Base-by-base conservation (phyloP, 192 early-diverging fungal species). In the Mortierella antarctica region DNA sequence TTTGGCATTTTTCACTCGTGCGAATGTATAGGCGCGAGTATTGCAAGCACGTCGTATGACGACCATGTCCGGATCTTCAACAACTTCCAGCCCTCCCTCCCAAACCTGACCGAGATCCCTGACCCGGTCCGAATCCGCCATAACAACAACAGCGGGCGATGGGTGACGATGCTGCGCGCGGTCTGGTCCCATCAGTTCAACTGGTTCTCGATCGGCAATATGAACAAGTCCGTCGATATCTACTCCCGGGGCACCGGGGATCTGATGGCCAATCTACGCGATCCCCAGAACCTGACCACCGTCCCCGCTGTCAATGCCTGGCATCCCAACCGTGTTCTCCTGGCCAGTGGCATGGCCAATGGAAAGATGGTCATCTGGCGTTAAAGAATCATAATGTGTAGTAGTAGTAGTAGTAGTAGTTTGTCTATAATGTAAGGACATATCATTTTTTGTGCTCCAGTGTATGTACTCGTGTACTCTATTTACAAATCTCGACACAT, bases 91-190 rank as follows among this genome's bases (percentile, higher is more conserved):
- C 72, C 83, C 18, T 75, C 74, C 6, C 54, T 83, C 2, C 76
- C 76, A 2, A 53, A 67, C 5, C 18, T 79, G 20, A 77, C 55
- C 6, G 75, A 87, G 23, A 74, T 80, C 13, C 71, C 65, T 20
- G 74, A 83, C 21, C 76, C 74, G 13, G 23, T 85, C 17, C 62
- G 60, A 12, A 84, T 93, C 62, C 65, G 46, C 9, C 91, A 93
- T 63, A 89, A 92, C 60, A 91, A 90, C 67, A 85, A 89, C 14
- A 89, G 87, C 12, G 89, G 91, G 49, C 86, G 78, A 55, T 93
- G 92, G 92, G 88, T 92, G 21, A 89, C 91, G 1, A 86, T 87
- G 71, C 86, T 93, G 49, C 88, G 90, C 13, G 86, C 91, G 4
- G 76, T 72, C 5, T 93, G 92, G 92, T 82, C 85, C 44, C 70